A percentile compares a stretch with the other conserved stretches of the same genome.
phyloP scores from a whole-genome alignment of 148 eudicot genomes.

The Gaultheria prostrata region DNA sequence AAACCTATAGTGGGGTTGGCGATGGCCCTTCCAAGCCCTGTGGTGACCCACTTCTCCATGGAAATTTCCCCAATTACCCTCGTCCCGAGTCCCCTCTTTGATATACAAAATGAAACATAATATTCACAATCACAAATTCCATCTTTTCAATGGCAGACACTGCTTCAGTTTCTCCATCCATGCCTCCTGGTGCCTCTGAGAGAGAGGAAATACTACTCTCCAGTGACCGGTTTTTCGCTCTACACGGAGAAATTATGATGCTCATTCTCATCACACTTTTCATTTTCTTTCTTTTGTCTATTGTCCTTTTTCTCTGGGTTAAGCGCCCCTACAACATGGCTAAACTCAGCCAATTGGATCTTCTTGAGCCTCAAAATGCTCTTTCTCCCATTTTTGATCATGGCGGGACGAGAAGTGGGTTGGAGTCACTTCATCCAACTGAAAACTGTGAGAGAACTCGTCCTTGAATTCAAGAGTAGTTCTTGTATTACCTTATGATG shows the following conservation, averaged over 20 bases:
- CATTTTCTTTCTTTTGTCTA: background rate
- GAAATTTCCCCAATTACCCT: too few relatives aligned
- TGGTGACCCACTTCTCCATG: too few relatives aligned
- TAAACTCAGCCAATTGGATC: background rate
- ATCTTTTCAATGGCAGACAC: background rate
- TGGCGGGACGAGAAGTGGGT: background rate
- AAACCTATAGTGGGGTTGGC: too few relatives aligned
- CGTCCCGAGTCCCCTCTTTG: background rate
- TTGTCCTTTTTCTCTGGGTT: background rate
- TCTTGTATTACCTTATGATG: too few relatives aligned
- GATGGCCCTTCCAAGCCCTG: too few relatives aligned
- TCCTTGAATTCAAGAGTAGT: too few relatives aligned
- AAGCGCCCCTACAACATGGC: background rate
- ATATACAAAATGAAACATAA: background rate
- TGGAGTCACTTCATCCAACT: background rate
- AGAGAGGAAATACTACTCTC: background rate
- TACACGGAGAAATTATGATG: conserved; percentile 11
- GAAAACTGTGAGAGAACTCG: background rate
- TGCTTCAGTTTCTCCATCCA: background rate
- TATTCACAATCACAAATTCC: background rate
- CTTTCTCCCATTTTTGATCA: background rate
- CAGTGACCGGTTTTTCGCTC: background rate
- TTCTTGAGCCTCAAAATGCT: background rate
- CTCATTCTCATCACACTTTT: background rate
- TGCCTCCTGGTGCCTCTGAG: background rate